Evolutionary conservation across 208 protist species (phyloP).

Genomic region (Borovskyia barvae): DNA sequence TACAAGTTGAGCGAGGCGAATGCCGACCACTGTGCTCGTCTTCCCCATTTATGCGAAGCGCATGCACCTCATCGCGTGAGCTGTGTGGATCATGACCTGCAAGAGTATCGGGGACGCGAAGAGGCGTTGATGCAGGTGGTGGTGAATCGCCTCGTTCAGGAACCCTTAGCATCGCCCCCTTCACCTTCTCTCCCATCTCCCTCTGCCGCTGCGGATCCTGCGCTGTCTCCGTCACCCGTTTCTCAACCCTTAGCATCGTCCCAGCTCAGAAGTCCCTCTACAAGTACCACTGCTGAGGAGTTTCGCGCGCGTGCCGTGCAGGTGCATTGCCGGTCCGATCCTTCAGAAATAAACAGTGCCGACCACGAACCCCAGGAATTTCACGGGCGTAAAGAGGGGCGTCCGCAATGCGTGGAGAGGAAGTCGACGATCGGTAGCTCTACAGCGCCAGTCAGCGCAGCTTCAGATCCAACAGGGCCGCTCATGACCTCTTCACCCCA

Average conservation of each 20-base stretch:
- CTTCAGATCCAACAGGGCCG: background rate
- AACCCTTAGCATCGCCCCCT: background rate
- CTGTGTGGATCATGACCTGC: constrained; percentile 35
- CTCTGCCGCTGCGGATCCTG: background rate
- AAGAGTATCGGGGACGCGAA: constrained; percentile 43
- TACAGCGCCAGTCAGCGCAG: background rate
- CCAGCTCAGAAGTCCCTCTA: no score
- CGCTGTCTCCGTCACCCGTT: background rate
- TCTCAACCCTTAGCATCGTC: background rate
- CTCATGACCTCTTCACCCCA: background rate
- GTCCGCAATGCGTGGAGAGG: constrained; percentile 24
- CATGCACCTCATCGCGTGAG: constrained; percentile 43
- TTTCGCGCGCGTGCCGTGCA: constrained; percentile 9
- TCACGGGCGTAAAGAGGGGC: constrained; percentile 28
- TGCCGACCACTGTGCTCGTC: constrained; percentile 27
- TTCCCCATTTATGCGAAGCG: constrained; percentile 30
- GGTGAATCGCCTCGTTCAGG: constrained; percentile 2
- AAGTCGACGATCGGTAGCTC: constrained; percentile 2
- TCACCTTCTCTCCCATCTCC: no score
- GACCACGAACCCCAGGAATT: constrained; percentile 28
- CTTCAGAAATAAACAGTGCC: constrained; percentile 31
- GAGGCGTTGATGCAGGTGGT: constrained; percentile 32
- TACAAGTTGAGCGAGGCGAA: background rate
- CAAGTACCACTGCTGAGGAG: no score
- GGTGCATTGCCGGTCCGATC: constrained; percentile 28